Evolutionary conservation across 768 basidiomycete species (phyloP), one percentile per base, ranked within the genome.

Genomic region (Polyporus arcularius): DNA sequence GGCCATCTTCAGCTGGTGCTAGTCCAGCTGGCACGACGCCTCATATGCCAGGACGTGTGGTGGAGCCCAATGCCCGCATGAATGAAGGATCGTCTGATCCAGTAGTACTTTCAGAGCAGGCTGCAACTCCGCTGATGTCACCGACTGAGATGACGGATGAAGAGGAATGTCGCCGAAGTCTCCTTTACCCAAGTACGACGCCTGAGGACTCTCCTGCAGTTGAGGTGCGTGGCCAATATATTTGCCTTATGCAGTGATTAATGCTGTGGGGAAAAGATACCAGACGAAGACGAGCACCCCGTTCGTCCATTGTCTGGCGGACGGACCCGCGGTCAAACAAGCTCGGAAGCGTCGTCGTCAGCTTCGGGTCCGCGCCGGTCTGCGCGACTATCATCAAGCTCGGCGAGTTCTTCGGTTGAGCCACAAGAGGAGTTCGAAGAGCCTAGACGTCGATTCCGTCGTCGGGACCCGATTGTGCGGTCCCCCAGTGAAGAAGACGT

Each of bases 331-430:
- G 47, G 54, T 28, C 49, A 56, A 32, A 55, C 38, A 12, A 30
- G 26, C 11, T 57, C 63, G 4, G 49, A 42, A 14, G 39, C 55
- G 16, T 57, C 63, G n/a, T 56, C 63, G 4, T 9, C 32, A n/a
- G 46, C 21, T 12, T 50, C 49, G 21, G 53, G 48, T 26, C 43
- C 54, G 6, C 63, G 56, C 12, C 66, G 63, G 4, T 65, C 66
- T n/a, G 48, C 59, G 9, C 63, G 63, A 7, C 58, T 59, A 0
- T 51, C 63, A 1, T 55, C 57, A 4, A 63, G 53, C 35, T 65
- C 66, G 8, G 42, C 53, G 1, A 63, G 65, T 49, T 63, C 62
- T 18, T 66, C 65, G 2, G 60, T 56, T 0, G 65, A 63, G 39
- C 65, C 62, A 1, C 49, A 15, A 6, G 41, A 60, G 6, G 61